These are phyloP conservation scores for Pseudohyphozyma bogoriensis DNA, from an alignment of 768 basidiomycete genomes.

Conservation along the genomic window DNA sequence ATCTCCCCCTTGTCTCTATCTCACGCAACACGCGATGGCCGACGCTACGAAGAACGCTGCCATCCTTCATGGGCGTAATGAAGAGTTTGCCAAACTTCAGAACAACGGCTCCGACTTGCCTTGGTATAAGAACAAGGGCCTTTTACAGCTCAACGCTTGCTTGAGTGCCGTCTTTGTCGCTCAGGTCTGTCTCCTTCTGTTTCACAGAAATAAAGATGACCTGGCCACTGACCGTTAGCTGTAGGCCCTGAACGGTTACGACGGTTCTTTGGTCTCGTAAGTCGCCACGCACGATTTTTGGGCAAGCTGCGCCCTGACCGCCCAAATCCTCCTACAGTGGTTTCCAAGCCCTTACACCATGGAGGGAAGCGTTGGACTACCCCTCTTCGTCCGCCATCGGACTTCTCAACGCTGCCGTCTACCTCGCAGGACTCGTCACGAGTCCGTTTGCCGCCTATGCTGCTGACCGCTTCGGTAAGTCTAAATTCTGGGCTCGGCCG, in stretches of 20 bases:
- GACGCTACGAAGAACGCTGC: too few relatives aligned
- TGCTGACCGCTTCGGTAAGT: constrained; percentile 1
- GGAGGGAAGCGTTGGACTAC: background rate
- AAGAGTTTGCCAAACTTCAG: background rate
- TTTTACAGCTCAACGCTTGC: background rate
- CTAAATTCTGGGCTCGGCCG: too few relatives aligned
- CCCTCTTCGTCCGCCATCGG: background rate
- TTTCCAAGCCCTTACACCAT: background rate
- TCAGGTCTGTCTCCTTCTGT: background rate
- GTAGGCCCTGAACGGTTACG: background rate
- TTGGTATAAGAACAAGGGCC: background rate
- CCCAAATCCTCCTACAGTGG: too few relatives aligned
- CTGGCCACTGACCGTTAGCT: background rate
- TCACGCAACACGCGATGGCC: too few relatives aligned
- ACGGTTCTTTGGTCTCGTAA: background rate
- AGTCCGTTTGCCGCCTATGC: constrained; percentile 5
- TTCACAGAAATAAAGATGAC: background rate
- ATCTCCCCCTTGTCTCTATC: too few relatives aligned
- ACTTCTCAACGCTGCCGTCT: constrained; percentile 1
- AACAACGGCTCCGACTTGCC: background rate
- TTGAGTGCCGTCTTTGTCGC: background rate
- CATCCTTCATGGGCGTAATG: background rate
- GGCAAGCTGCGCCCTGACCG: too few relatives aligned
- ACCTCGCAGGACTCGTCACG: constrained; percentile 4
- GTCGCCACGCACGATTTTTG: too few relatives aligned